Conservation (phyloP, 352 stramenopile species). For the Globisporangium cystogenes region DNA sequence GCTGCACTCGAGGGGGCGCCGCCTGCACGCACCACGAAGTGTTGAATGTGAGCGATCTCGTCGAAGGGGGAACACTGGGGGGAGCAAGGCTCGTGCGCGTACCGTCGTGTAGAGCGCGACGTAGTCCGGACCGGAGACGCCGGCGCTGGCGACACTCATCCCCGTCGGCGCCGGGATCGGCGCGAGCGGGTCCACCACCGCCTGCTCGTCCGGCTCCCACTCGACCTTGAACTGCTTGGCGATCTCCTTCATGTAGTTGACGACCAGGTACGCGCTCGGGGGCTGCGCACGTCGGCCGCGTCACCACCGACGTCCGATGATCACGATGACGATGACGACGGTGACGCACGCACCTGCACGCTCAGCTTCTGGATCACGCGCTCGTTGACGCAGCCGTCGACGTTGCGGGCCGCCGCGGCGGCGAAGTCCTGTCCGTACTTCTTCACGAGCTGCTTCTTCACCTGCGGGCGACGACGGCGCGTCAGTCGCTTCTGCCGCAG, state of each 20-base stretch:
- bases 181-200: constrained; percentile 71
- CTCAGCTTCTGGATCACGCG: constrained; percentile 92
- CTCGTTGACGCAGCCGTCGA: constrained; percentile 89
- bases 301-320: too few relatives aligned
- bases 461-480: constrained; percentile 12
- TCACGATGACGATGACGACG: too few relatives aligned
- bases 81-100: too few relatives aligned
- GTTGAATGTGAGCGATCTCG: too few relatives aligned
- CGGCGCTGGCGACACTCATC: constrained; percentile 66
- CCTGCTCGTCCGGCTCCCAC: constrained; percentile 85
- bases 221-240: constrained; percentile 94
- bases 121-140: constrained; percentile 82
- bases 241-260: constrained; percentile 96
- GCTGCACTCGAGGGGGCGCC: constrained; percentile 36
- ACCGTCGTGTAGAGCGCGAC: constrained; percentile 67
- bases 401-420: constrained; percentile 74
- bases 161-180: constrained; percentile 90
- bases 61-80: too few relatives aligned
- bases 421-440: constrained; percentile 90
- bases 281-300: constrained; percentile 59
- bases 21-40: constrained; percentile 16
- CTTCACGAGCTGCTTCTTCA: constrained; percentile 86
- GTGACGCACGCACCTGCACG: constrained; percentile 43
- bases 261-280: constrained; percentile 91
- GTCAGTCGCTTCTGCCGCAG: not conserved